Conservation (phyloP, 1,284 basidiomycete species). For the Cutaneotrichosporon cavernicola region DNA sequence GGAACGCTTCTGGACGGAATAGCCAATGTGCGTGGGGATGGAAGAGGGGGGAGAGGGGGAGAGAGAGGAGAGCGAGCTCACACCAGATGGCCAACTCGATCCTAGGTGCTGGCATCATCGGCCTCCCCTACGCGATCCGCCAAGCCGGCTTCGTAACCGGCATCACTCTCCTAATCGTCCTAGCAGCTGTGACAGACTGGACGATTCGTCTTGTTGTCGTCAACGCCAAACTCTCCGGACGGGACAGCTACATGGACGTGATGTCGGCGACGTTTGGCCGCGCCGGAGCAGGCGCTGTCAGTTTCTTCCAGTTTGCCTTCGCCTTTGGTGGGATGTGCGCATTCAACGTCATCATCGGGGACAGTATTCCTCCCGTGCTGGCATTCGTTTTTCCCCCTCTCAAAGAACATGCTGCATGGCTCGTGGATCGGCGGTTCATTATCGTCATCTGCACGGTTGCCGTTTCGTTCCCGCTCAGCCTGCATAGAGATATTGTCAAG, state of each 20-base stretch:
- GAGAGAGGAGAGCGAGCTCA: constrained; percentile 10
- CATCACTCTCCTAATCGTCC: constrained; percentile 70
- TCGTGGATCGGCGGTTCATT: constrained; percentile 84
- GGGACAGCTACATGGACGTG: constrained; percentile 84
- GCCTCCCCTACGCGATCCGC: constrained; percentile 86
- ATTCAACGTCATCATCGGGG: constrained; percentile 86
- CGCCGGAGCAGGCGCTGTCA: constrained; percentile 83
- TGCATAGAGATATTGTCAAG: constrained; percentile 97
- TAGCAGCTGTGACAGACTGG: constrained; percentile 92
- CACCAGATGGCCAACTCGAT: constrained; percentile 79
- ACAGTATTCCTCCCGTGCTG: constrained; percentile 94
- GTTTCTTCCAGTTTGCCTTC: constrained; percentile 96
- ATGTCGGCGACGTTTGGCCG: constrained; percentile 93
- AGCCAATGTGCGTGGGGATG: constrained; percentile 44
- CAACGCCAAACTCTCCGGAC: constrained; percentile 92
- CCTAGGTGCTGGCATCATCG: constrained; percentile 91
- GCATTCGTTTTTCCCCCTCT: constrained; percentile 80
- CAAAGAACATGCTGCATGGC: constrained; percentile 63
- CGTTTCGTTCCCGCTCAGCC: constrained; percentile 89
- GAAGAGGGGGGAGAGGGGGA: background rate
- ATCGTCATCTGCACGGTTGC: constrained; percentile 79
- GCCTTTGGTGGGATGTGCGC: constrained; percentile 98
- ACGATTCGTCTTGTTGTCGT: constrained; percentile 93
- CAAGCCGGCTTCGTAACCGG: constrained; percentile 92
- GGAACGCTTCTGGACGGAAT: constrained; percentile 50